Percentiles rank a stretch among this genome's conserved stretches.
Evolutionary conservation across 1,284 basidiomycete species (phyloP).

Genomic region (Melampsora abietis-canadensis): DNA sequence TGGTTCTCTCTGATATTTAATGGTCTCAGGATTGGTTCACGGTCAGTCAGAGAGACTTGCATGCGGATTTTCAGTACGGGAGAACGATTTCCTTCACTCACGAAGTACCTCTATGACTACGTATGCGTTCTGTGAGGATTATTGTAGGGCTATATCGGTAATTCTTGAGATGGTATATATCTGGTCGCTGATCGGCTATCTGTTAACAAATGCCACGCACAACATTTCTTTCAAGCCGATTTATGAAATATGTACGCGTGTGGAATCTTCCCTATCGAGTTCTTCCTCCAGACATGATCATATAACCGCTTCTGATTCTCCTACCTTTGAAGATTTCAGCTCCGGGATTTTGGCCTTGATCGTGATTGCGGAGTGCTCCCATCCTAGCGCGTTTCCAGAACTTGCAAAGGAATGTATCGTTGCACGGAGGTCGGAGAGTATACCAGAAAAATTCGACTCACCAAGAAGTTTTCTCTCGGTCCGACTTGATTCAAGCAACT

Average conservation of each 20-base stretch:
- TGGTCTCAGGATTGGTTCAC: neutral
- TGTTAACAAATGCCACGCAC: neutral
- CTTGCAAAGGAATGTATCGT: neutral
- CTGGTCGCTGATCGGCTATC: neutral
- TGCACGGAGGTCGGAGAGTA: neutral
- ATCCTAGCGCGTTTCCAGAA: conserved; percentile 2
- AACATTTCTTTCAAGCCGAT: neutral
- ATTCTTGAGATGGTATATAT: neutral
- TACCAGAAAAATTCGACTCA: neutral
- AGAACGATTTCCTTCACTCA: too few species aligned
- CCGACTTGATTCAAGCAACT: conserved; percentile 1
- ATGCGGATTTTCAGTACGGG: too few species aligned
- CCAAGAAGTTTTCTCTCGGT: neutral
- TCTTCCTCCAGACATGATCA: too few species aligned
- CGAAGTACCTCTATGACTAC: too few species aligned
- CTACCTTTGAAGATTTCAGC: neutral
- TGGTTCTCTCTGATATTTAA: neutral
- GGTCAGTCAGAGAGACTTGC: neutral
- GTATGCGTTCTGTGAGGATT: too few species aligned
- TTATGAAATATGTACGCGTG: neutral
- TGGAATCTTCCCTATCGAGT: too few species aligned
- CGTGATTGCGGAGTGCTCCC: neutral
- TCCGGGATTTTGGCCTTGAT: neutral
- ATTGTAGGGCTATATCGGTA: neutral
- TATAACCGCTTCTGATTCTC: too few species aligned